A percentile compares a stretch with the other conserved stretches of the same genome.
Conservation (phyloP, 1,284 basidiomycete genomes). For the Filobasidium uniguttulatum region DNA sequence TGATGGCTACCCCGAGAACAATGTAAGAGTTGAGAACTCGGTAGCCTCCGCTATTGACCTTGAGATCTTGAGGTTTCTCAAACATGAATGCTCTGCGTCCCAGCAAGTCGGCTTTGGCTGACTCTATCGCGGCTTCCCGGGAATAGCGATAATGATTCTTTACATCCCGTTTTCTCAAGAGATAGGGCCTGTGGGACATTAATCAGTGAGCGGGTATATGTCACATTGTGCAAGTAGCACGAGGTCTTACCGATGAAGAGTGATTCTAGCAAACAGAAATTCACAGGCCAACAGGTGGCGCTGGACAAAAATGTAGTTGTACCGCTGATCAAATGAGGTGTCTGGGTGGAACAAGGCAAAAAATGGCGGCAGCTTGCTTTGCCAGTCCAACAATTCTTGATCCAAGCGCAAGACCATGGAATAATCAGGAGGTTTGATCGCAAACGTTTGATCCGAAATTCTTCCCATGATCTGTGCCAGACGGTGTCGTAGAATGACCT, state of each 20-base stretch:
- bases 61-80: conserved; percentile 34
- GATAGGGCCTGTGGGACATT: conserved; percentile 26
- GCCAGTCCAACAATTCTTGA: conserved; percentile 36
- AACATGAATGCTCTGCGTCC: conserved; percentile 35
- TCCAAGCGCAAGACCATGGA: conserved; percentile 37
- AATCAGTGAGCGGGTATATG: neutral
- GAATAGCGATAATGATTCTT: conserved; percentile 36
- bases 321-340: conserved; percentile 26
- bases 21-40: conserved; percentile 38
- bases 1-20: conserved; percentile 37
- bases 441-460: conserved; percentile 38
- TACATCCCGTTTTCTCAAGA: conserved; percentile 35
- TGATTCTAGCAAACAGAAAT: conserved; percentile 36
- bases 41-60: conserved; percentile 35
- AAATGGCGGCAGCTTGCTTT: conserved; percentile 32
- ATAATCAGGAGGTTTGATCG: conserved; percentile 38
- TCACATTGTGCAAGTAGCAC: neutral
- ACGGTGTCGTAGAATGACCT: conserved; percentile 35
- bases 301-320: conserved; percentile 36
- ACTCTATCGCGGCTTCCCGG: conserved; percentile 37
- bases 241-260: conserved; percentile 26
- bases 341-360: conserved; percentile 33
- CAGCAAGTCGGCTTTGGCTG: conserved; percentile 36
- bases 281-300: conserved; percentile 34
- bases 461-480: conserved; percentile 38